Evolutionary conservation across 805 yeast species (phyloP).

Genomic region (Pichia californica): DNA sequence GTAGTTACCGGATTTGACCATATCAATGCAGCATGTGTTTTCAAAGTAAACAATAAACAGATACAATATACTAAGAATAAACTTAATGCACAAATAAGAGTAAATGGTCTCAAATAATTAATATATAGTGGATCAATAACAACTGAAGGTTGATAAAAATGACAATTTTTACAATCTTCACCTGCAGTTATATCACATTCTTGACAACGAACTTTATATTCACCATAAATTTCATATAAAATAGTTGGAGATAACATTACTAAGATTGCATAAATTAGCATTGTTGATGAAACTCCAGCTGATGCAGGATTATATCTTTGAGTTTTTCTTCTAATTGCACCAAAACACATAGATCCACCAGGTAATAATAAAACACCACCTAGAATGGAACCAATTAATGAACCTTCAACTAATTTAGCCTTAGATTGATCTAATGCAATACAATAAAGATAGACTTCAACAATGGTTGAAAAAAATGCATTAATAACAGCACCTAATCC

Average conservation of each 20-base stretch:
- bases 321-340: slow-evolving; percentile 86
- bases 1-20: slow-evolving; percentile 68
- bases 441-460: slow-evolving; percentile 86
- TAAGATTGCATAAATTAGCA: slow-evolving; percentile 84
- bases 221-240: slow-evolving; percentile 84
- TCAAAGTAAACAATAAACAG: slow-evolving; percentile 86
- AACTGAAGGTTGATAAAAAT: slow-evolving; percentile 71
- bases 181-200: slow-evolving; percentile 34
- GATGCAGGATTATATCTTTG: slow-evolving; percentile 93
- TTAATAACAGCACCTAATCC: slow-evolving; percentile 97
- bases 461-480: slow-evolving; percentile 94
- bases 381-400: slow-evolving; percentile 86
- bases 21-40: slow-evolving; percentile 94
- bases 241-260: slow-evolving; percentile 91
- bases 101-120: slow-evolving; percentile 71
- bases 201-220: slow-evolving; percentile 69
- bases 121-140: slow-evolving; percentile 61
- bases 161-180: slow-evolving; percentile 58
- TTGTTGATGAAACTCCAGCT: slow-evolving; percentile 95
- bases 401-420: slow-evolving; percentile 89
- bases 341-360: slow-evolving; percentile 96
- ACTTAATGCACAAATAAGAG: slow-evolving; percentile 70
- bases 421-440: slow-evolving; percentile 84
- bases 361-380: slow-evolving; percentile 91
- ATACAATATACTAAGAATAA: slow-evolving; percentile 79